Conservation (phyloP, 805 yeast genomes). For the Schizosaccharomyces japonicus region DNA sequence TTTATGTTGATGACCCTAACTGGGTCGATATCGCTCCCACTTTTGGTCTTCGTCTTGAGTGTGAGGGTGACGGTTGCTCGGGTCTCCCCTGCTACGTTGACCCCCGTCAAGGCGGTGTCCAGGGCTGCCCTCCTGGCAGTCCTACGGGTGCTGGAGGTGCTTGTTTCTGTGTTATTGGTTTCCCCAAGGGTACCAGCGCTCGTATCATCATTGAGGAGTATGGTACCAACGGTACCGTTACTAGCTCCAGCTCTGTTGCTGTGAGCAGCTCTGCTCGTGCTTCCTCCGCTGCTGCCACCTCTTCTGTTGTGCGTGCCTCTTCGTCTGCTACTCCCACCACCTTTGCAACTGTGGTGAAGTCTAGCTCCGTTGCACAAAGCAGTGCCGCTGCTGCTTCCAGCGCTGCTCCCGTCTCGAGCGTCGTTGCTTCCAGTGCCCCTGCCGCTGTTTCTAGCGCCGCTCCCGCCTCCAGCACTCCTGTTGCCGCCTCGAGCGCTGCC, state of each 20-base stretch:
- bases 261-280: neutral
- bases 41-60: constrained; percentile 50
- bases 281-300: neutral
- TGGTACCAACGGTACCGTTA: constrained; percentile 5
- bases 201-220: constrained; percentile 43
- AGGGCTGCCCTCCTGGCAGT: constrained; percentile 26
- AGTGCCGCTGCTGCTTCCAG: neutral
- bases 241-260: neutral
- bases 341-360: neutral
- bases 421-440: neutral
- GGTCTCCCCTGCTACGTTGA: constrained; percentile 71
- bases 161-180: constrained; percentile 67
- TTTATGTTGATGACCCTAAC: constrained; percentile 32
- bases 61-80: constrained; percentile 46
- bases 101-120: constrained; percentile 38
- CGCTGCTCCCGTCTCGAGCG: neutral
- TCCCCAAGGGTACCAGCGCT: constrained; percentile 36
- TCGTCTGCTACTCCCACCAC: too few relatives aligned
- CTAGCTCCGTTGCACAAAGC: neutral
- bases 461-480: too few relatives aligned
- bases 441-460: too few relatives aligned
- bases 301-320: too few relatives aligned
- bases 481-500: too few relatives aligned
- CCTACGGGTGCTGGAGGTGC: constrained; percentile 40
- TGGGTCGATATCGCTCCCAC: constrained; percentile 21